These are phyloP conservation scores for Hypoxylon sp. DNA, from an alignment of 2,329 filamentous ascomycete species.

Conservation along the genomic window DNA sequence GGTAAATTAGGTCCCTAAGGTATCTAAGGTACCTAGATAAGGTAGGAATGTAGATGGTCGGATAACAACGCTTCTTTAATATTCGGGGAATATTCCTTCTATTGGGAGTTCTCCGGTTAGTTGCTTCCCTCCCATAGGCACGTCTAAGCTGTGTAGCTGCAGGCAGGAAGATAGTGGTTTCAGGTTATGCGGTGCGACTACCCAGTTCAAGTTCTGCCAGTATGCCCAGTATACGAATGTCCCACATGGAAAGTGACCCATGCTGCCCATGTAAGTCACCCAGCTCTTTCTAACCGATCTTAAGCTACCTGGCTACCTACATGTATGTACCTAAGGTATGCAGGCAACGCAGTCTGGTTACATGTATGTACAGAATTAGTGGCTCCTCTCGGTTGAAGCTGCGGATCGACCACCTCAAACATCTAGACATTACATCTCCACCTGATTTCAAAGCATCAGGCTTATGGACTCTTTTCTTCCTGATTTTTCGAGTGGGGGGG, in stretches of 20 bases:
- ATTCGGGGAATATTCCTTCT: constrained; percentile 30
- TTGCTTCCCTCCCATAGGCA: constrained; percentile 31
- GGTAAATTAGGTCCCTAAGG: neutral
- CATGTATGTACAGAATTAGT: constrained; percentile 13
- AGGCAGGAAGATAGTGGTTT: constrained; percentile 41
- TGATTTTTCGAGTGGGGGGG: neutral
- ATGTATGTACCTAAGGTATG: neutral
- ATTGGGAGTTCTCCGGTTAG: constrained; percentile 27
- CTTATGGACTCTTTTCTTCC: neutral
- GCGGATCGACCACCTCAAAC: constrained; percentile 26
- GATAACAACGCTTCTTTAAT: constrained; percentile 10
- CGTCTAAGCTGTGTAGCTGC: constrained; percentile 18
- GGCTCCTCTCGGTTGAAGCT: constrained; percentile 26
- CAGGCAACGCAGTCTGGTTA: no score
- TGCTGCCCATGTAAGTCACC: no score
- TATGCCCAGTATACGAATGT: constrained; percentile 24
- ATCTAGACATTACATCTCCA: constrained; percentile 22
- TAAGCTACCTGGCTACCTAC: constrained; percentile 9
- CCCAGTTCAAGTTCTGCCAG: constrained; percentile 21
- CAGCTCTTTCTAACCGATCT: constrained; percentile 17
- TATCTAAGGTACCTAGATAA: neutral
- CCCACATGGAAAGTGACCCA: neutral
- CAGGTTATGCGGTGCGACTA: constrained; percentile 45
- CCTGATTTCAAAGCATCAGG: constrained; percentile 18
- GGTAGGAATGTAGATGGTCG: neutral